Evolutionary conservation across 2,329 filamentous ascomycete genomes (phyloP), one percentile per base, ranked within the genome.

Genomic region (Fusarium clavum): DNA sequence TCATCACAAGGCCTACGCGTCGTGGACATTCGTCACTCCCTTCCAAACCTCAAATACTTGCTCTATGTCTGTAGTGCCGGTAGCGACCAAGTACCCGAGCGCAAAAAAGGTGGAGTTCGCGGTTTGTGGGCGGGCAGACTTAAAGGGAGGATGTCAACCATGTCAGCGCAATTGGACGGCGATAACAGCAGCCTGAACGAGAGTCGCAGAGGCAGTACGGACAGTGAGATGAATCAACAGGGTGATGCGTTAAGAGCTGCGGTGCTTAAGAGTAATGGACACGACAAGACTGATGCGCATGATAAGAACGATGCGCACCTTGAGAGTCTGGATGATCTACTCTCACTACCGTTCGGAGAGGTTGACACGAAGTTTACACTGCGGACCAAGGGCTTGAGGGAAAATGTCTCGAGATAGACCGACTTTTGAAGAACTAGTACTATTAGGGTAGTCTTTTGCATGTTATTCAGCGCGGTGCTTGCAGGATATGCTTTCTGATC

Each of bases 31-130:
- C 88, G 96, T 7, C 94, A 98, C 73, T 97, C 95, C 0, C 82
- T 98, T 9, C 94, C 95, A 3, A 99, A 99, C 76, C 83, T 99
- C 12, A 97, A 97, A 78, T 98, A 97, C 74, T 83, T 98, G 18
- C 83, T 98, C 3, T 97, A 97, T 74, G 91, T 98, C 3, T 91
- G 94, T 71, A 96, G 93, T 32, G 93, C 94, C 0, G 94, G 94
- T 0, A 91, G 78, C 3, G 86, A 87, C 29, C 86, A 91, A 60
- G 79, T 91, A 4, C 89, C 89, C 0, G 86, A 87, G 73, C 82
- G 89, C 41, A 91, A 89, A 68, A 83, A 83, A 43, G 89, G 89
- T 14, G 89, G 88, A 12, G 85, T 91, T 0, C 80, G 88, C 29
- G 89, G 88, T 0, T 77, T 91, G 4, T 86, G 87, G 81, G 82